Conservation (phyloP, 2,329 filamentous ascomycete genomes). For the Lasiodiplodia theobromae region DNA sequence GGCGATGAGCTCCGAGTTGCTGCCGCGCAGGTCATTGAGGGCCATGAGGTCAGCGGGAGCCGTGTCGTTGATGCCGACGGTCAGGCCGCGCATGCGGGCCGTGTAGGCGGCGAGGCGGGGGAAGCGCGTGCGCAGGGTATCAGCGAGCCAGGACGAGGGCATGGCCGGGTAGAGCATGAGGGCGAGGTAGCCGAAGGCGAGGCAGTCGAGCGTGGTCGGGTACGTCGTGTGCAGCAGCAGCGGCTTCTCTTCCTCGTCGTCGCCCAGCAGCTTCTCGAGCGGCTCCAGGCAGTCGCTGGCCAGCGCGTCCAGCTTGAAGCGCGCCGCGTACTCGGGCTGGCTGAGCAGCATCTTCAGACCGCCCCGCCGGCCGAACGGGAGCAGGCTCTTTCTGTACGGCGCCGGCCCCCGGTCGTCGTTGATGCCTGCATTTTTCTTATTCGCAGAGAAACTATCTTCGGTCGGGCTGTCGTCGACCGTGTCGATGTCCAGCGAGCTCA, state of each 20-base stretch:
- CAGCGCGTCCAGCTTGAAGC: constrained; percentile 78
- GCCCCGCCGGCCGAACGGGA: constrained; percentile 63
- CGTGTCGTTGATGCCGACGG: constrained; percentile 16
- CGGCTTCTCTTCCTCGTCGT: constrained; percentile 47
- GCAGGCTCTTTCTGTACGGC: constrained; percentile 35
- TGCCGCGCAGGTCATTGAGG: constrained; percentile 26
- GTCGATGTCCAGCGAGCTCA: constrained; percentile 55
- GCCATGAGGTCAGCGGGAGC: constrained; percentile 20
- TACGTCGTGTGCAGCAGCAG: constrained; percentile 62
- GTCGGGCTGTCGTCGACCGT: constrained; percentile 41
- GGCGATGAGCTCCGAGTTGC: constrained; percentile 17
- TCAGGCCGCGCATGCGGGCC: constrained; percentile 33
- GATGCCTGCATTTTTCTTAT: constrained; percentile 46
- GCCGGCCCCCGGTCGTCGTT: constrained; percentile 50
- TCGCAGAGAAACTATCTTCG: constrained; percentile 41
- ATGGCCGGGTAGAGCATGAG: constrained; percentile 71
- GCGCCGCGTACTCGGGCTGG: constrained; percentile 71
- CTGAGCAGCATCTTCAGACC: constrained; percentile 69
- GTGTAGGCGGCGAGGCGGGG: constrained; percentile 48
- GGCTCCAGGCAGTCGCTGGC: constrained; percentile 74
- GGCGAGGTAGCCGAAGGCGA: constrained; percentile 80
- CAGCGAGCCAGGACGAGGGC: constrained; percentile 68
- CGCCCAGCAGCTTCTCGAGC: constrained; percentile 70
- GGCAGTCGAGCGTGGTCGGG: constrained; percentile 76
- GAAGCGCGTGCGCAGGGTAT: constrained; percentile 61